phyloP scores from a whole-genome alignment of 352 stramenopile species.

The Phytophthora boehmeriae region DNA sequence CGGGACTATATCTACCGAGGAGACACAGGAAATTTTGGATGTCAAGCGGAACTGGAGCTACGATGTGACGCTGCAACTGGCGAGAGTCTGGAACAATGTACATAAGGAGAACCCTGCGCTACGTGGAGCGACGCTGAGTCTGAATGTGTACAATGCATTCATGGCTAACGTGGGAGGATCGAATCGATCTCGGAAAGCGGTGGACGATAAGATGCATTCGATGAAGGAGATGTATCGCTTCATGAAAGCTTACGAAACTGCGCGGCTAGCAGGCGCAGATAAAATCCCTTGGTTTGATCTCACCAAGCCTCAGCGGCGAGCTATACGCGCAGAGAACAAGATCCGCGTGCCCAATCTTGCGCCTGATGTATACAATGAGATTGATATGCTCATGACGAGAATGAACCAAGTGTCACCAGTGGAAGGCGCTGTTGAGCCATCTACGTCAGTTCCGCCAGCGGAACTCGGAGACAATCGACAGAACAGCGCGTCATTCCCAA shows the following conservation, averaged over 20 bases:
- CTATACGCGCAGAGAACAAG: constrained; percentile 44
- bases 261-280: constrained; percentile 20
- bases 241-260: constrained; percentile 54
- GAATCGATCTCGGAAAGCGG: constrained; percentile 62
- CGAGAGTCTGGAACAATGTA: constrained; percentile 53
- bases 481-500: constrained; percentile 11
- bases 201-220: constrained; percentile 80
- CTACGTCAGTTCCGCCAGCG: constrained; percentile 6
- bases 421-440: constrained; percentile 14
- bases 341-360: constrained; percentile 51
- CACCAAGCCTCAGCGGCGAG: constrained; percentile 51
- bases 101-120: constrained; percentile 36
- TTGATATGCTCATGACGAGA: constrained; percentile 46
- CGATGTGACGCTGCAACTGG: constrained; percentile 65
- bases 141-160: constrained; percentile 62
- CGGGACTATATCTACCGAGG: background rate
- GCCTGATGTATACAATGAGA: constrained; percentile 44
- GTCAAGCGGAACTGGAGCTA: constrained; percentile 65
- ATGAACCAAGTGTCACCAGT: constrained; percentile 32
- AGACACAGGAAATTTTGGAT: constrained; percentile 41
- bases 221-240: constrained; percentile 81
- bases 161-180: constrained; percentile 47
- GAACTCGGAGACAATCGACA: constrained; percentile 23
- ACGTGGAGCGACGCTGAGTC: constrained; percentile 48
- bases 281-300: constrained; percentile 64